Conservation (phyloP, 2,329 filamentous ascomycete genomes). For the Dactylellina haptotyla region DNA sequence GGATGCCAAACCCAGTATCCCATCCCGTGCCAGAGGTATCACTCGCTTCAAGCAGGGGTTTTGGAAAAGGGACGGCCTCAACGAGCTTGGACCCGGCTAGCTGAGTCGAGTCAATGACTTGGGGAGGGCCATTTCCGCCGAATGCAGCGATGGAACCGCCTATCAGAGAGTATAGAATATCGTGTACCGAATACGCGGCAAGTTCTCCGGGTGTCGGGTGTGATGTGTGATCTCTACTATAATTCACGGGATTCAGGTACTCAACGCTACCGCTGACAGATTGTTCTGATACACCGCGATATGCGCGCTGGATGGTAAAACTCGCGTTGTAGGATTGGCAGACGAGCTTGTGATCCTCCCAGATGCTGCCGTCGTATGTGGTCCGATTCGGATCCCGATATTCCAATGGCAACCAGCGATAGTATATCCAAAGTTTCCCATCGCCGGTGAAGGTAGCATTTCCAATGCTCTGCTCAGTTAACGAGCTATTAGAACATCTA, state of each 20-base stretch:
- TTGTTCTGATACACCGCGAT: conserved; percentile 9
- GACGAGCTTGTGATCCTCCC: conserved; percentile 11
- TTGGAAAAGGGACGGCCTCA: conserved; percentile 5
- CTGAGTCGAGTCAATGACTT: conserved; percentile 1
- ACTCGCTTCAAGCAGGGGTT: conserved; percentile 60
- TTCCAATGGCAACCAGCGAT: conserved; percentile 14
- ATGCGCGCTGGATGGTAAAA: conserved; percentile 8
- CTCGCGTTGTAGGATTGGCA: conserved; percentile 9
- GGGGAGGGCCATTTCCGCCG: not conserved
- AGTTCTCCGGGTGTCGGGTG: conserved; percentile 1
- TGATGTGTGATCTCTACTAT: not conserved
- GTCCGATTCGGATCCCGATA: conserved; percentile 4
- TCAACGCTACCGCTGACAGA: not conserved
- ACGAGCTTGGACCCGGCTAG: conserved; percentile 6
- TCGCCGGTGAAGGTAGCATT: not conserved
- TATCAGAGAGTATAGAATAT: conserved; percentile 11
- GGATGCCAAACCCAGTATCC: conserved; percentile 68
- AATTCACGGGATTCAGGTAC: conserved; percentile 15
- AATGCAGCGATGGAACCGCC: conserved; percentile 1
- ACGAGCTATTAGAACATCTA: not conserved
- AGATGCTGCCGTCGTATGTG: conserved; percentile 1
- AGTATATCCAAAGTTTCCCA: conserved; percentile 8
- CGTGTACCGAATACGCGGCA: conserved; percentile 4
- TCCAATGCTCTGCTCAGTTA: not conserved
- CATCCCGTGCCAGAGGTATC: conserved; percentile 65